Percentiles rank a stretch among this genome's conserved stretches.
Conservation (phyloP, 2,329 filamentous ascomycete genomes). For the Ophiostoma ulmi region DNA sequence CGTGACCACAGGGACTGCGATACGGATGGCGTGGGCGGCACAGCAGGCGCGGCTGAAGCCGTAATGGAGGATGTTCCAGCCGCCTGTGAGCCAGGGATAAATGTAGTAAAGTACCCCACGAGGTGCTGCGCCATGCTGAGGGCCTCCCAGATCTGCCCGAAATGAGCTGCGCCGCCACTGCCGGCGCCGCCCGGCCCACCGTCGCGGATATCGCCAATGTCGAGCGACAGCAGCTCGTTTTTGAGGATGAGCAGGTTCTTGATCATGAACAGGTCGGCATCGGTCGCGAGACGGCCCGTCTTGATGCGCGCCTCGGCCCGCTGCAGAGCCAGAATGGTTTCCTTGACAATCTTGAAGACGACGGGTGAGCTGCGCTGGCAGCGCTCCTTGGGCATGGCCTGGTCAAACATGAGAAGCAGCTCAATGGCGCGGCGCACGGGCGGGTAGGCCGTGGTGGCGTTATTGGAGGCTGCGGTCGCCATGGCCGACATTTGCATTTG, state of each 20-base stretch:
- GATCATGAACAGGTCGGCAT: conserved; percentile 86
- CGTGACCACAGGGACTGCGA: conserved; percentile 41
- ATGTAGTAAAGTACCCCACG: conserved; percentile 54
- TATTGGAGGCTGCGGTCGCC: conserved; percentile 43
- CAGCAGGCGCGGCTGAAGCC: background rate
- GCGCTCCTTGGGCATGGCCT: conserved; percentile 59
- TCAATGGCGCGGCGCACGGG: conserved; percentile 55
- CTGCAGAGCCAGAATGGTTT: conserved; percentile 78
- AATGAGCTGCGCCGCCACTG: conserved; percentile 49
- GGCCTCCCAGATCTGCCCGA: conserved; percentile 60
- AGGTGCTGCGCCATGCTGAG: conserved; percentile 51
- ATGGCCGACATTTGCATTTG: background rate
- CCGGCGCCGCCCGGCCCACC: conserved; percentile 9
- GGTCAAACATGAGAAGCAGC: conserved; percentile 57
- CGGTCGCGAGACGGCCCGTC: conserved; percentile 38
- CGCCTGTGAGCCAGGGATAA: conserved; percentile 44
- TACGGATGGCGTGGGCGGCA: background rate
- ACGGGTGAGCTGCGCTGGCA: conserved; percentile 53
- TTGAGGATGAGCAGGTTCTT: conserved; percentile 93
- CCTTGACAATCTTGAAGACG: conserved; percentile 71
- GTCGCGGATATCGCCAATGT: conserved; percentile 68
- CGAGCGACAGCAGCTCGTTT: conserved; percentile 90
- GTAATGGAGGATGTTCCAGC: background rate
- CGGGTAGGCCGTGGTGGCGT: conserved; percentile 55
- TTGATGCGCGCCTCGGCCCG: conserved; percentile 60